Evolutionary conservation across 2,329 filamentous ascomycete genomes (phyloP).

Genomic region (Teratosphaeria epicoccoides): DNA sequence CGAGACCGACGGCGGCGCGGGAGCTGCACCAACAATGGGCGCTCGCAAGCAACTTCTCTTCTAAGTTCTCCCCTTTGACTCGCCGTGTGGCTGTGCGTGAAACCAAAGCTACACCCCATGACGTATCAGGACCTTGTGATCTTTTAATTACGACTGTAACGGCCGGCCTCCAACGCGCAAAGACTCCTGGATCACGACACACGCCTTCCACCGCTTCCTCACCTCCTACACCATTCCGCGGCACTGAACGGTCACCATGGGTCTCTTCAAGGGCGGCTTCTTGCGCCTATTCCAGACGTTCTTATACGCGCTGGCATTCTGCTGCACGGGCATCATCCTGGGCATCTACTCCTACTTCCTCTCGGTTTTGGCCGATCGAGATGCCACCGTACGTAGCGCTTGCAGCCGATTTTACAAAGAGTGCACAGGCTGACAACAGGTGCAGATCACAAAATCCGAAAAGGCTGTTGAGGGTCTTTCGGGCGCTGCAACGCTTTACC

Average conservation of each 20-base stretch:
- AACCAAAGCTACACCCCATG: background rate
- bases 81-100: background rate
- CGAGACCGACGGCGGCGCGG: background rate
- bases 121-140: background rate
- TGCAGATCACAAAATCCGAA: constrained; percentile 50
- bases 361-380: constrained; percentile 55
- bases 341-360: constrained; percentile 58
- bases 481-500: constrained; percentile 65
- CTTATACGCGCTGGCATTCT: constrained; percentile 64
- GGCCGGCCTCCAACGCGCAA: too few species aligned
- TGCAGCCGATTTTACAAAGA: background rate
- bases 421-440: background rate
- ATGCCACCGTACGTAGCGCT: constrained; percentile 29
- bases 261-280: constrained; percentile 41
- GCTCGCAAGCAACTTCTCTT: too few species aligned
- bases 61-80: background rate
- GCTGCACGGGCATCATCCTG: constrained; percentile 61
- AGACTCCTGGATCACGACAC: too few species aligned
- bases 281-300: constrained; percentile 60
- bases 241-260: constrained; percentile 16
- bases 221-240: background rate
- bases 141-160: background rate
- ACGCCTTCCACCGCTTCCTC: background rate
- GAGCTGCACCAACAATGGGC: background rate
- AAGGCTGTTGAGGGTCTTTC: constrained; percentile 55